A percentile compares a stretch with the other conserved stretches of the same genome.
Evolutionary conservation across 106 monocot species (phyloP).

Genomic region (Phalaenopsis equestris): DNA sequence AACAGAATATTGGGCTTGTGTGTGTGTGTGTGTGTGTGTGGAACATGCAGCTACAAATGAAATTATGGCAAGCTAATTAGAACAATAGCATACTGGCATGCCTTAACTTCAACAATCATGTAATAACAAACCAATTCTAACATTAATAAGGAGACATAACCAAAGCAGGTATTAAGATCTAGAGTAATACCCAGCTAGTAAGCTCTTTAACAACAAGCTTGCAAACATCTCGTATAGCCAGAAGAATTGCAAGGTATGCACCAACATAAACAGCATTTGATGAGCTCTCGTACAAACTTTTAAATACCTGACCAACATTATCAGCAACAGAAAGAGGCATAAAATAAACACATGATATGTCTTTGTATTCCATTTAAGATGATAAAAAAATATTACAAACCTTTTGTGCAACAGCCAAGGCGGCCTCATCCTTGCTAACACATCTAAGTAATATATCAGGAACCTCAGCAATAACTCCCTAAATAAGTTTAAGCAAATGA

Average conservation of each 20-base stretch:
- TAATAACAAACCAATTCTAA: background rate
- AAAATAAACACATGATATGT: background rate
- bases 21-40: background rate
- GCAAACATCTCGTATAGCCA: conserved; percentile 83
- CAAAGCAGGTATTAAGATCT: background rate
- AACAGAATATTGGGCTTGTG: too few relatives aligned
- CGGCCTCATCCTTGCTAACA: conserved; percentile 87
- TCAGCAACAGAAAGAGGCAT: background rate
- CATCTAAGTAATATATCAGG: conserved; percentile 75
- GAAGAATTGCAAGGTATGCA: conserved; percentile 55
- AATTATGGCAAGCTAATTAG: background rate
- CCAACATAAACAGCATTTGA: conserved; percentile 45
- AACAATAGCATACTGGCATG: background rate
- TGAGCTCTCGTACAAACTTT: conserved; percentile 72
- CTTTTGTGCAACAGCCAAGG: conserved; percentile 90
- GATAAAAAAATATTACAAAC: conserved; percentile 15
- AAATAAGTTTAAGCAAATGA: conserved; percentile 3
- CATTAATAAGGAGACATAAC: background rate
- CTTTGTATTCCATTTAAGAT: background rate
- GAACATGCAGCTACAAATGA: background rate
- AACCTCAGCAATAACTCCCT: conserved; percentile 83
- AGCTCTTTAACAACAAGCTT: conserved; percentile 88
- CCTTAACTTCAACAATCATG: background rate
- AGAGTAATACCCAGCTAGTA: conserved; percentile 77
- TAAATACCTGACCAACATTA: conserved; percentile 53